These are phyloP conservation scores for Neofusicoccum parvum DNA, from an alignment of 2,329 filamentous ascomycete genomes.

Conservation along the genomic window DNA sequence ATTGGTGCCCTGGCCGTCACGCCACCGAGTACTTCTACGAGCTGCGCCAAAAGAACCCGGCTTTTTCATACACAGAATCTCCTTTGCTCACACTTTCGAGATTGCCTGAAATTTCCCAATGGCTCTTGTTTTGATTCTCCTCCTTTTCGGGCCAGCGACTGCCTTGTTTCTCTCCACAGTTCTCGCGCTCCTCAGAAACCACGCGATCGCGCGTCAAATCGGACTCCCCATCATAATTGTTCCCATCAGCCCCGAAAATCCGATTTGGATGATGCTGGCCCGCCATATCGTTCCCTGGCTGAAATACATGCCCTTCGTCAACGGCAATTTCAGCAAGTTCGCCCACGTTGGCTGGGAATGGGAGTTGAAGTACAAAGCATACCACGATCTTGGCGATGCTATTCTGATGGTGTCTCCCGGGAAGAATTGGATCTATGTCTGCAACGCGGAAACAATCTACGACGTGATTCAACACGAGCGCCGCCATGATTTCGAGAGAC, in stretches of 20 bases:
- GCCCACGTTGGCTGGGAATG: conserved; percentile 30
- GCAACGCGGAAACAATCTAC: conserved; percentile 25
- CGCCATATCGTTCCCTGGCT: conserved; percentile 24
- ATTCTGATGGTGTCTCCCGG: conserved; percentile 31
- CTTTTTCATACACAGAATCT: too few relatives aligned
- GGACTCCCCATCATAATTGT: conserved; percentile 20
- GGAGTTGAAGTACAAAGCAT: conserved; percentile 25
- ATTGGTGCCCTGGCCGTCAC: too few relatives aligned
- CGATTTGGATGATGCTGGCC: conserved; percentile 28
- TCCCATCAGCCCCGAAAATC: conserved; percentile 29
- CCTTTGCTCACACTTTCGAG: too few relatives aligned
- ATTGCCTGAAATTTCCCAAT: neutral
- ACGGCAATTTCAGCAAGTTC: conserved; percentile 27
- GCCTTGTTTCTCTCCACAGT: neutral
- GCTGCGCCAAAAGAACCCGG: too few relatives aligned
- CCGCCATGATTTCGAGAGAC: conserved; percentile 28
- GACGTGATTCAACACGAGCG: conserved; percentile 25
- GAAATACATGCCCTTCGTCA: conserved; percentile 25
- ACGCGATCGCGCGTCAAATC: neutral
- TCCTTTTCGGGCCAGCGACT: neutral
- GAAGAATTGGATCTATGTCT: conserved; percentile 28
- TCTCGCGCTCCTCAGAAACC: conserved; percentile 18
- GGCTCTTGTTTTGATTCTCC: neutral
- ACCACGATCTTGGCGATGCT: conserved; percentile 28
- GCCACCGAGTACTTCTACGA: too few relatives aligned